phyloP scores from a whole-genome alignment of 2,329 filamentous ascomycete genomes.

The Alternaria conjuncta region DNA sequence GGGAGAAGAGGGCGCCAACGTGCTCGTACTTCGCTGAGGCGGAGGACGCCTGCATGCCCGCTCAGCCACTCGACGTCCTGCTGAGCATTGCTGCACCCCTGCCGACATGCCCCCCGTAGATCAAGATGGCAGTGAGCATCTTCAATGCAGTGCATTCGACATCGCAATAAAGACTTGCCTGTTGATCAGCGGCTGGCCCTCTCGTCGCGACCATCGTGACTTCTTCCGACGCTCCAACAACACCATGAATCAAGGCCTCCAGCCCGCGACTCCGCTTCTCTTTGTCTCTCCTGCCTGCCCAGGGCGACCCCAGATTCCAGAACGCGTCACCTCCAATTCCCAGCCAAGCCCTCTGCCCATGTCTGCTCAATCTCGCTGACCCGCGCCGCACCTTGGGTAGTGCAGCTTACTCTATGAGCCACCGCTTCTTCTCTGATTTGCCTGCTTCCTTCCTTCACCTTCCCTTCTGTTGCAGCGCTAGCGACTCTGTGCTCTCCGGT shows the following conservation, averaged over 20 bases:
- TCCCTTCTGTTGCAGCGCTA: slow-evolving; percentile 1
- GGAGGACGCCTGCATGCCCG: slow-evolving; percentile 18
- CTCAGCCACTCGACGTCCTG: slow-evolving; percentile 29
- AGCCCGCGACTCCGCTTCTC: background rate
- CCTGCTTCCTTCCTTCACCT: background rate
- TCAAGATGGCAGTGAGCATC: slow-evolving; percentile 3
- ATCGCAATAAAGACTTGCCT: background rate
- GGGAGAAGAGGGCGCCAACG: slow-evolving; percentile 16
- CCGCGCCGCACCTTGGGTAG: slow-evolving; percentile 13
- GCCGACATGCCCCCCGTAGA: slow-evolving; percentile 7
- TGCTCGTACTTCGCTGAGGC: slow-evolving; percentile 26
- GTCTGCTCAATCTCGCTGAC: slow-evolving; percentile 11
- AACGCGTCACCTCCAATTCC: slow-evolving; percentile 7
- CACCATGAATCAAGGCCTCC: background rate
- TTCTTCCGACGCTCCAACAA: background rate
- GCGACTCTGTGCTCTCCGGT: background rate
- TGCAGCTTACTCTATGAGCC: slow-evolving; percentile 12
- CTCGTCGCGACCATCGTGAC: background rate
- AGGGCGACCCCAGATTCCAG: slow-evolving; percentile 12
- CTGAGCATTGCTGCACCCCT: slow-evolving; percentile 13
- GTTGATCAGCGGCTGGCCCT: background rate
- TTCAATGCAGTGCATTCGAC: background rate
- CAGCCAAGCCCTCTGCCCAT: slow-evolving; percentile 12
- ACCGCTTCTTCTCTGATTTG: slow-evolving; percentile 12
- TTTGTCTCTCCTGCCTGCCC: slow-evolving; percentile 1